Evolutionary conservation across 2,329 filamentous ascomycete genomes (phyloP), one percentile per base, ranked within the genome.

Genomic region (Herpotrichia juniperi): DNA sequence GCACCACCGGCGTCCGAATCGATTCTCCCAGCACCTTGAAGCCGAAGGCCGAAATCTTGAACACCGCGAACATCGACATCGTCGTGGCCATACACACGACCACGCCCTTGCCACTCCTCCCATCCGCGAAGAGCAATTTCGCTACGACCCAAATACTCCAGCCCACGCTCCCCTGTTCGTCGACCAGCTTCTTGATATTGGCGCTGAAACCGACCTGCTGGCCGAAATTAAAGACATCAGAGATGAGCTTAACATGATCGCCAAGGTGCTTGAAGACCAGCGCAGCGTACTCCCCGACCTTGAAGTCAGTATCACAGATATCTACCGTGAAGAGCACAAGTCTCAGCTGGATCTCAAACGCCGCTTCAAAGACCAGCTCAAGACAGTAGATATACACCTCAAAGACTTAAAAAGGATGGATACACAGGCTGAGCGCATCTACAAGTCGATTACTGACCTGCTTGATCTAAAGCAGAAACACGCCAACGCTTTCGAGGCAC

Each of bases 391-490:
- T 40, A 78, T 80, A 46, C 81, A 85, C 44, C 69, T 83, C 42
- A 81, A 82, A 53, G 85, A 88, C 53, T 78, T 87, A n/a, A 77
- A 81, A 28, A 78, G 84, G 14, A 88, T 88, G 85, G 81, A 86
- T 61, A 79, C 81, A 45, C 85, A 87, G 66, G 84, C 85, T 0
- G 77, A 81, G 51, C 78, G 81, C 19, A 83, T 87, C 54, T 87
- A 87, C 62, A 73, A 79, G 37, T 82, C 79, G 50, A 79, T 88
- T 39, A 85, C 82, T 0, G 82, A 87, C 58, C 73, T 88, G 4
- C 79, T 89, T 0, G 86, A 88, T 57, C 77, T 88, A 1, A 89
- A 89, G 62, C 86, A 89, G 61, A 88, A 88, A 67, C 85, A 88
- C 51, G 85, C 84, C 57, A 88, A 88, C 69, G 84, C 84, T 0